Percentiles rank a stretch among this genome's conserved stretches.
Conservation (phyloP, 768 basidiomycete species). For the Kwoniella mangroviensis region DNA sequence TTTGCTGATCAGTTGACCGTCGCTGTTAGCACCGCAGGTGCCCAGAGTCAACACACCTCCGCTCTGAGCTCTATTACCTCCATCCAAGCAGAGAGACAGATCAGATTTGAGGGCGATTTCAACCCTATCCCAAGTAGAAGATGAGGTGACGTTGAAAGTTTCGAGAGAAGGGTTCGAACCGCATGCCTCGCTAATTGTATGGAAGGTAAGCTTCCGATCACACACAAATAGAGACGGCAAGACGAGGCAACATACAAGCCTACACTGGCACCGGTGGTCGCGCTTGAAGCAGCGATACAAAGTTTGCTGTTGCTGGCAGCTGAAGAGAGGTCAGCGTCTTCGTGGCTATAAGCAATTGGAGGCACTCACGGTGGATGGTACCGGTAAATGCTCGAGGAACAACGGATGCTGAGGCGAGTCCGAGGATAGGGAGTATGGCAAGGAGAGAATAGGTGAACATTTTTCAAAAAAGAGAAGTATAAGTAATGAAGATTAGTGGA, state of each 20-base stretch:
- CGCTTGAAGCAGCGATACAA: slow-evolving; percentile 8
- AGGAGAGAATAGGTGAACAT: slow-evolving; percentile 8
- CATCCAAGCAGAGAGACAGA: slow-evolving; percentile 6
- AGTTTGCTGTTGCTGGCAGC: not conserved
- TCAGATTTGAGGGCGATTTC: not conserved
- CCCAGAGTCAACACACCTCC: not conserved
- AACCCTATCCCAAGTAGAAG: not conserved
- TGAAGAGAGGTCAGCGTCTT: not conserved
- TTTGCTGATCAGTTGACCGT: slow-evolving; percentile 1
- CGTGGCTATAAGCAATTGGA: not conserved
- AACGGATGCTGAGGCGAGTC: slow-evolving; percentile 7
- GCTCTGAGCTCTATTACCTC: not conserved
- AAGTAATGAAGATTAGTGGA: not conserved
- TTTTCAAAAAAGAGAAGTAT: not conserved
- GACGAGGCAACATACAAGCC: not conserved
- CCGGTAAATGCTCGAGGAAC: slow-evolving; percentile 8
- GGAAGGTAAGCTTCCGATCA: too few relatives aligned
- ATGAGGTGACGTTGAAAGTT: not conserved
- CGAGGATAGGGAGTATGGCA: slow-evolving; percentile 5
- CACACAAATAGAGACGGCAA: too few relatives aligned
- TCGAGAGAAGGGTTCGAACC: not conserved
- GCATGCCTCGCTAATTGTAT: not conserved
- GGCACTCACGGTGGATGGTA: slow-evolving; percentile 10
- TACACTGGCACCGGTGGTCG: slow-evolving; percentile 1
- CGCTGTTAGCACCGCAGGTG: not conserved